phyloP scores from a whole-genome alignment of 805 yeast genomes.

The Hanseniaspora lindneri region DNA sequence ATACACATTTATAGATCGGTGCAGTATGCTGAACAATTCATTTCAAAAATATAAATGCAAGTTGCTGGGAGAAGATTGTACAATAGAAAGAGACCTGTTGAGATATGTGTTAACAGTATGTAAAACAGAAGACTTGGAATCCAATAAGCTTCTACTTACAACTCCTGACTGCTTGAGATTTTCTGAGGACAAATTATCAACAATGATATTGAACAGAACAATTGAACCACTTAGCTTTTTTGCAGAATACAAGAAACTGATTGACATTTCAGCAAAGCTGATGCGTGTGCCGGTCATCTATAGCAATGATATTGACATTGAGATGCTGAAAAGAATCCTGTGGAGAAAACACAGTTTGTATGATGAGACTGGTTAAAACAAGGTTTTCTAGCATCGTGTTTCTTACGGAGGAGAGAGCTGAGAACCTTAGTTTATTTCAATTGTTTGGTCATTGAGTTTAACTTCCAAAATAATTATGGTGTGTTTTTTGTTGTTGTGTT shows the following conservation, averaged over 20 bases:
- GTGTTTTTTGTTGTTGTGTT: no score
- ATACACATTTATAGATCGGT: not conserved
- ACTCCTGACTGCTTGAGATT: not conserved
- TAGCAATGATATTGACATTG: not conserved
- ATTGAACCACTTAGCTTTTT: no score
- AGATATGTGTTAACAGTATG: not conserved
- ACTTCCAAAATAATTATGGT: no score
- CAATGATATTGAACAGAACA: not conserved
- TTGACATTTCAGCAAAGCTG: not conserved
- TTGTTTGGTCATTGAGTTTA: no score
- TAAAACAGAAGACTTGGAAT: not conserved
- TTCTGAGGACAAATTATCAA: not conserved
- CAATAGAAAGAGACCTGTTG: not conserved
- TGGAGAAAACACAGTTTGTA: not conserved
- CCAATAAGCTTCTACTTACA: not conserved
- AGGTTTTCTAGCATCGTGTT: no score
- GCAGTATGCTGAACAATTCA: not conserved
- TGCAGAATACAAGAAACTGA: no score
- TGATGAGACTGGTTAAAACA: not conserved
- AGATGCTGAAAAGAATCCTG: not conserved
- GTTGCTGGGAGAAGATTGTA: not conserved
- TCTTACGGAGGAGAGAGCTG: no score
- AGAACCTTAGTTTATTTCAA: no score
- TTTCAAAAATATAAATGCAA: not conserved
- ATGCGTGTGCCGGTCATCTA: not conserved